These are phyloP conservation scores for Huiozyma naganishii DNA, from an alignment of 805 yeast species.

Conservation along the genomic window DNA sequence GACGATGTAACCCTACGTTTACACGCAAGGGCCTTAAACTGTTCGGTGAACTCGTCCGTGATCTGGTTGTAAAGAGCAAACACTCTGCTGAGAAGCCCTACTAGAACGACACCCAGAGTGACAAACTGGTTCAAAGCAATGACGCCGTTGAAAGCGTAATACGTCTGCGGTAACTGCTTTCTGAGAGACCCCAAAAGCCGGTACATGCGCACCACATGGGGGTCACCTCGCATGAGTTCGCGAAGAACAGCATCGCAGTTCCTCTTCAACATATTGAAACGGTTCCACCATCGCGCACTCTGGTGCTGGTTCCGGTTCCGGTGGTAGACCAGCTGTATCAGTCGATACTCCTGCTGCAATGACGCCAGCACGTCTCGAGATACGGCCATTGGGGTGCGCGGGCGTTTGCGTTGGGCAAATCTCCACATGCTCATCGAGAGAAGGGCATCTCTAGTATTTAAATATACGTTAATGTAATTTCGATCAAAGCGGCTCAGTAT, in stretches of 20 bases:
- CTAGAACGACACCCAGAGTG: constrained; percentile 55
- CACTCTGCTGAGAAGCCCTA: constrained; percentile 36
- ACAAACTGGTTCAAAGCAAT: constrained; percentile 70
- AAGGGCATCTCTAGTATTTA: too few relatives aligned
- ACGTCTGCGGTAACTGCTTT: constrained; percentile 37
- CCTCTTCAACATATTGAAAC: constrained; percentile 53
- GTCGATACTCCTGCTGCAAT: constrained; percentile 38
- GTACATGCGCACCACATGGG: constrained; percentile 3
- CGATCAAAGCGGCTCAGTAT: too few relatives aligned
- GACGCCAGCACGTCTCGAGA: neutral
- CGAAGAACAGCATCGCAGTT: constrained; percentile 17
- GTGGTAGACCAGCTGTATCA: constrained; percentile 55
- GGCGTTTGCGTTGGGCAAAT: too few relatives aligned
- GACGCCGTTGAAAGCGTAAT: constrained; percentile 53
- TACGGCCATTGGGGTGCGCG: too few relatives aligned
- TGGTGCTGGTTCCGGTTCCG: constrained; percentile 71
- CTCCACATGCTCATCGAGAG: too few relatives aligned
- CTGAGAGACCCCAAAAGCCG: constrained; percentile 21
- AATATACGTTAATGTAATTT: too few relatives aligned
- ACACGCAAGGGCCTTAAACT: neutral
- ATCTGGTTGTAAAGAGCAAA: neutral
- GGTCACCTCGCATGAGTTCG: neutral
- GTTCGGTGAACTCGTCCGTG: neutral
- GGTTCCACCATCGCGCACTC: constrained; percentile 66
- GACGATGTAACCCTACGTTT: too few relatives aligned